Conservation (phyloP, 2,329 filamentous ascomycete species). For the Rhexocercosporidium sp. region DNA sequence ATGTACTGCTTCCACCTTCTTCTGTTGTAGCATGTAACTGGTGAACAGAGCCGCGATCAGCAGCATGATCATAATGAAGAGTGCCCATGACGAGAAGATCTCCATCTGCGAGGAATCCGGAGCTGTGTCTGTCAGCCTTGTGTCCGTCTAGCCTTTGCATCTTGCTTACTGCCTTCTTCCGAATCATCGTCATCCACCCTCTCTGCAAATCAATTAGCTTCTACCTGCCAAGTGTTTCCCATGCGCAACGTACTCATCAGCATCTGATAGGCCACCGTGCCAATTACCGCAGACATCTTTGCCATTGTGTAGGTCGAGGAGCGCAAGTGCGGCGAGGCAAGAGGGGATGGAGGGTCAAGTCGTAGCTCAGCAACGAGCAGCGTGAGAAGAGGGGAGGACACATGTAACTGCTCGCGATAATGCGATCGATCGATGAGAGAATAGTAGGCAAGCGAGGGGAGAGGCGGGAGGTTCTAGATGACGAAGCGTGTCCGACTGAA, state of each 20-base stretch:
- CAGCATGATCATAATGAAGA: slow-evolving; percentile 95
- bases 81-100: slow-evolving; percentile 93
- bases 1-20: slow-evolving; percentile 95
- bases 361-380: slow-evolving; percentile 42
- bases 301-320: slow-evolving; percentile 17
- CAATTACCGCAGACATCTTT: slow-evolving; percentile 38
- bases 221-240: neutral
- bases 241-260: slow-evolving; percentile 41
- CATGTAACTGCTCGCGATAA: slow-evolving; percentile 39
- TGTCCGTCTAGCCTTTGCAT: slow-evolving; percentile 17
- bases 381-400: slow-evolving; percentile 33
- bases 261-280: slow-evolving; percentile 40
- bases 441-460: neutral
- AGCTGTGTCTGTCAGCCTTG: slow-evolving; percentile 49
- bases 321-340: slow-evolving; percentile 2
- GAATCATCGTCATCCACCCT: slow-evolving; percentile 39
- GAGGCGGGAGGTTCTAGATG: neutral
- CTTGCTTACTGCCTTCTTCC: slow-evolving; percentile 35
- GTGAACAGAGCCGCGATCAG: slow-evolving; percentile 95
- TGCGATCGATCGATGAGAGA: neutral
- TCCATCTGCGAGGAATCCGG: slow-evolving; percentile 89
- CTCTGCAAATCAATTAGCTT: slow-evolving; percentile 36
- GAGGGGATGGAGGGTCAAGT: slow-evolving; percentile 20
- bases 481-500: slow-evolving; percentile 7
- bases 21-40: slow-evolving; percentile 95